Evolutionary conservation across 2,329 filamentous ascomycete species (phyloP).

Genomic region (Cytospora mali): DNA sequence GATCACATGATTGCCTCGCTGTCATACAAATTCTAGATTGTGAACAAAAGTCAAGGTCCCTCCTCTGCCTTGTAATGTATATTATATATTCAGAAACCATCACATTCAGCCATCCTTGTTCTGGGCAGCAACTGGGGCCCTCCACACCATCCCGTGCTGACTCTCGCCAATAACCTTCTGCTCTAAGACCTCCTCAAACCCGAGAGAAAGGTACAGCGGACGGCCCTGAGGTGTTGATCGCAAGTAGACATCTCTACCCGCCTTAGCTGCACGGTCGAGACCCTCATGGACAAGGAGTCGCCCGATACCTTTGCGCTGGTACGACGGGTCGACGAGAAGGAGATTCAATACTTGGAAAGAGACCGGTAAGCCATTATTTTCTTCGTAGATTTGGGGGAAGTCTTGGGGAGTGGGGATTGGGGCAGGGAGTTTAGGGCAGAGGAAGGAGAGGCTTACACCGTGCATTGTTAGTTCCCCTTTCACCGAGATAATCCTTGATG

Average conservation of each 20-base stretch:
- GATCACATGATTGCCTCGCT: no score
- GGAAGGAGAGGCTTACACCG: neutral
- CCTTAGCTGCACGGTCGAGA: constrained; percentile 29
- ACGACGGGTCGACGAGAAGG: constrained; percentile 32
- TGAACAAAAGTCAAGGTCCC: no score
- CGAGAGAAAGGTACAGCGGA: constrained; percentile 31
- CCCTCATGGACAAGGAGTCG: constrained; percentile 32
- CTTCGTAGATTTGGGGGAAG: no score
- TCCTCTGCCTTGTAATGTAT: no score
- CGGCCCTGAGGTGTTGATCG: constrained; percentile 30
- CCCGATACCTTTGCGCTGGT: constrained; percentile 36
- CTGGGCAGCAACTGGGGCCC: neutral
- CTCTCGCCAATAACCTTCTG: neutral
- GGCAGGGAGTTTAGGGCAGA: neutral
- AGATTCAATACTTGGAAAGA: constrained; percentile 30
- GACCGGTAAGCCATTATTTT: neutral
- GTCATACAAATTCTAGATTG: no score
- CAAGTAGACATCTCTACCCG: constrained; percentile 30
- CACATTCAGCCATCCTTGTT: no score
- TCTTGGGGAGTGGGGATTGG: neutral
- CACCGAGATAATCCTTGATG: neutral
- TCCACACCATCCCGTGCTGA: constrained; percentile 18
- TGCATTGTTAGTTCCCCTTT: neutral
- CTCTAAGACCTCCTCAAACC: constrained; percentile 31
- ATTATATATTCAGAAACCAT: no score